These are phyloP conservation scores for Botrytis porri DNA, from an alignment of 2,329 filamentous ascomycete genomes.

Conservation along the genomic window DNA sequence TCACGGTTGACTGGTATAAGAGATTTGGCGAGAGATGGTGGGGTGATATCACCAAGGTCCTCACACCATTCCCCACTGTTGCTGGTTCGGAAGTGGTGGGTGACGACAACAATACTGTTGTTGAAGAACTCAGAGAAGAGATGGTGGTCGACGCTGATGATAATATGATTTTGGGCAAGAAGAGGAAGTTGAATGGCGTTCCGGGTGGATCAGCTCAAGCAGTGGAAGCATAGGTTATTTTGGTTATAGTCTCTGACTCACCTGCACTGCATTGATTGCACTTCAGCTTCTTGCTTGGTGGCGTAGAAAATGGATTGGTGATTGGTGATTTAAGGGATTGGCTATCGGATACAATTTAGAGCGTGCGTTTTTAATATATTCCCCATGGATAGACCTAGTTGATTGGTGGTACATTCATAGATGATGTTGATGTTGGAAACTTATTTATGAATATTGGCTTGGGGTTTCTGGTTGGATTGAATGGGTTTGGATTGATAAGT, in stretches of 20 bases:
- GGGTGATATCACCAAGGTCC: conserved; percentile 67
- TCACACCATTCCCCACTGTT: conserved; percentile 65
- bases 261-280: conserved; percentile 3
- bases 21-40: conserved; percentile 66
- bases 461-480: neutral
- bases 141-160: conserved; percentile 30
- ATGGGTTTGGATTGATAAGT: neutral
- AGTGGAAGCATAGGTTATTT: conserved; percentile 1
- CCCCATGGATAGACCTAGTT: conserved; percentile 2
- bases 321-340: neutral
- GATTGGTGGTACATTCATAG: neutral
- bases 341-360: conserved; percentile 3
- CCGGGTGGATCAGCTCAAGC: neutral
- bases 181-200: conserved; percentile 19
- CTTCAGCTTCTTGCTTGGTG: conserved; percentile 9
- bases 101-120: conserved; percentile 26
- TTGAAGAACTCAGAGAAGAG: conserved; percentile 36
- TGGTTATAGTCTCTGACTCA: neutral
- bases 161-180: conserved; percentile 33
- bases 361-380: conserved; percentile 8
- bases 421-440: conserved; percentile 5
- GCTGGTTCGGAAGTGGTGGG: conserved; percentile 54
- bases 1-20: conserved; percentile 69
- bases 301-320: conserved; percentile 4
- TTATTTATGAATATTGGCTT: conserved; percentile 4